A percentile compares a stretch with the other conserved stretches of the same genome.
phyloP scores from a whole-genome alignment of 108 stramenopile genomes.

The Cylindrotheca closterium region DNA sequence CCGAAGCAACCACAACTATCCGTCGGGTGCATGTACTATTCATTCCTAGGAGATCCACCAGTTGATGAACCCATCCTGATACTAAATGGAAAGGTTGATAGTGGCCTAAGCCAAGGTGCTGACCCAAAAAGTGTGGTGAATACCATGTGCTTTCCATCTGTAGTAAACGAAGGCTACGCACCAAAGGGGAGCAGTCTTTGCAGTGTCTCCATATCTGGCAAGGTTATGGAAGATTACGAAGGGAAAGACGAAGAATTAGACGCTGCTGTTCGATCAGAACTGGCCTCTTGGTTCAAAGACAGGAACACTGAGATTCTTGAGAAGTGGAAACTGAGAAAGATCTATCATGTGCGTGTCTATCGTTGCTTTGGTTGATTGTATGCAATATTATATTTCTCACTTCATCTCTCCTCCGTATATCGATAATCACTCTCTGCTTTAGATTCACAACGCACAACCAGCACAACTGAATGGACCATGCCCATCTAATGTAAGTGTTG shows the following conservation, averaged over 20 bases:
- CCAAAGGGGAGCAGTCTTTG: slow-evolving; percentile 69
- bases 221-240: slow-evolving; percentile 53
- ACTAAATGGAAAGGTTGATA: slow-evolving; percentile 58
- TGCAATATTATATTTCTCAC: neutral
- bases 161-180: slow-evolving; percentile 70
- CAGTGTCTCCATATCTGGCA: slow-evolving; percentile 67
- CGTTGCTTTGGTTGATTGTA: slow-evolving; percentile 2
- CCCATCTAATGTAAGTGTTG: slow-evolving; percentile 40
- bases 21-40: slow-evolving; percentile 82
- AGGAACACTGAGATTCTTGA: slow-evolving; percentile 46
- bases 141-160: slow-evolving; percentile 86
- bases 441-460: slow-evolving; percentile 81
- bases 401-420: neutral
- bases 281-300: slow-evolving; percentile 65
- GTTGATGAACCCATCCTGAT: slow-evolving; percentile 80
- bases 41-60: slow-evolving; percentile 60
- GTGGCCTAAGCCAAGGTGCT: slow-evolving; percentile 24
- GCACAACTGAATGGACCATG: slow-evolving; percentile 47
- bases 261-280: slow-evolving; percentile 54
- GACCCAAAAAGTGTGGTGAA: slow-evolving; percentile 55
- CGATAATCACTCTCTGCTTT: slow-evolving; percentile 9
- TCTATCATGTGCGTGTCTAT: slow-evolving; percentile 38
- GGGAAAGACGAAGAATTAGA: slow-evolving; percentile 57
- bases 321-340: slow-evolving; percentile 59
- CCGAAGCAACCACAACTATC: slow-evolving; percentile 63